These are phyloP conservation scores for Geoglossum glabrum DNA, from an alignment of 495 filamentous ascomycete species.

Conservation along the genomic window DNA sequence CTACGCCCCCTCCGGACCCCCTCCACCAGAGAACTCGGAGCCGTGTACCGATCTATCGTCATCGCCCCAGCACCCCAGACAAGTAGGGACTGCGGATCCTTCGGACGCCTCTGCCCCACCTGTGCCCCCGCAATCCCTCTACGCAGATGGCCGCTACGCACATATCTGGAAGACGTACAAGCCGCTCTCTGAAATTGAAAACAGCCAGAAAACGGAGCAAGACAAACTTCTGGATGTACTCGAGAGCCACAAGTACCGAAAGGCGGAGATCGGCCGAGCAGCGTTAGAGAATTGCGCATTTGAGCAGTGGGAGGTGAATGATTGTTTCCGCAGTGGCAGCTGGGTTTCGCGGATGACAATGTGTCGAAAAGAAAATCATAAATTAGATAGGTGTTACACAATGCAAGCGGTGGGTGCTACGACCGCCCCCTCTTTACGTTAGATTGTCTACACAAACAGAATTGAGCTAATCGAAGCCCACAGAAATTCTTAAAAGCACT, in stretches of 20 bases:
- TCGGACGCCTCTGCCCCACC: neutral
- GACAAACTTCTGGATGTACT: constrained; percentile 58
- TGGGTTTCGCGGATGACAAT: constrained; percentile 40
- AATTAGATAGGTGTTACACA: constrained; percentile 60
- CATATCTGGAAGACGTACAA: constrained; percentile 83
- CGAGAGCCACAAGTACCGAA: constrained; percentile 65
- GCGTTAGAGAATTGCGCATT: constrained; percentile 86
- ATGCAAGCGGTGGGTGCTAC: constrained; percentile 49
- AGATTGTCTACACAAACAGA: neutral
- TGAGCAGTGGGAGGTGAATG: constrained; percentile 53
- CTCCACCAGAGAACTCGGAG: constrained; percentile 10
- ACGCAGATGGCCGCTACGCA: constrained; percentile 73
- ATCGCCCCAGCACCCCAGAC: constrained; percentile 8
- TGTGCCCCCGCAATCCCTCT: constrained; percentile 36
- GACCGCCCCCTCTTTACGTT: neutral
- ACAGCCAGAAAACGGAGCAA: constrained; percentile 42
- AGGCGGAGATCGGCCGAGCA: constrained; percentile 51
- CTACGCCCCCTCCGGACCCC: constrained; percentile 26
- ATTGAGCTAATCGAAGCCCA: neutral
- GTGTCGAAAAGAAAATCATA: constrained; percentile 50
- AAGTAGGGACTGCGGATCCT: neutral
- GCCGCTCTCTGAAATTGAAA: constrained; percentile 41
- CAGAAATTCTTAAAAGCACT: constrained; percentile 75
- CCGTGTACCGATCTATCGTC: constrained; percentile 2
- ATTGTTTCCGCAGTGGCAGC: constrained; percentile 52